Conservation (phyloP, 768 basidiomycete species). For the Russula olivacea region DNA sequence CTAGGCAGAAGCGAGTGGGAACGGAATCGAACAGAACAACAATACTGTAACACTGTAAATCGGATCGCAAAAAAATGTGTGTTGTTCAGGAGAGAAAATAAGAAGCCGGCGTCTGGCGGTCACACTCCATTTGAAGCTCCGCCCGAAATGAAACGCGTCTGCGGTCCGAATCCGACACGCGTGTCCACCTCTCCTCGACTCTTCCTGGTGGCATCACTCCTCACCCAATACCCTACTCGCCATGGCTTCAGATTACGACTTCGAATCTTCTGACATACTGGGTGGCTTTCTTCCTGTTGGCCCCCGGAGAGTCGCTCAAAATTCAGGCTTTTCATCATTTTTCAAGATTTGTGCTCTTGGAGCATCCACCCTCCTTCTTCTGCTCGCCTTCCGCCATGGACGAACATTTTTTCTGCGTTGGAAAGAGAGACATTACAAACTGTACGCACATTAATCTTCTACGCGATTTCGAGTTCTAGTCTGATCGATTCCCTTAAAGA, state of each 20-base stretch:
- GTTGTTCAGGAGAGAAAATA: neutral
- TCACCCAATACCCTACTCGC: conserved; percentile 27
- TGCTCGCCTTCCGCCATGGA: conserved; percentile 31
- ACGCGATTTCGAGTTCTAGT: conserved; percentile 8
- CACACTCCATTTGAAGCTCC: conserved; percentile 9
- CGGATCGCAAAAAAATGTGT: neutral
- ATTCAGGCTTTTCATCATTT: conserved; percentile 18
- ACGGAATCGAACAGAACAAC: conserved; percentile 19
- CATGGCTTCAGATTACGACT: conserved; percentile 52
- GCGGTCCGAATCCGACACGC: neutral
- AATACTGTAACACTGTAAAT: conserved; percentile 8
- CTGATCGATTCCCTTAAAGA: conserved; percentile 34
- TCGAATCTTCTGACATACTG: conserved; percentile 57
- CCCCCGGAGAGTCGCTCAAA: conserved; percentile 20
- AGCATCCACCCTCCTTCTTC: conserved; percentile 13
- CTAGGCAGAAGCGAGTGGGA: conserved; percentile 71
- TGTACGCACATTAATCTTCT: conserved; percentile 41
- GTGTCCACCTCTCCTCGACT: conserved; percentile 3
- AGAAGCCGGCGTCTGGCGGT: neutral
- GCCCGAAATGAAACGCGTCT: conserved; percentile 10
- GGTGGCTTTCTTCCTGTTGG: conserved; percentile 42
- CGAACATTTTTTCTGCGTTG: conserved; percentile 45
- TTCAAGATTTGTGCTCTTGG: conserved; percentile 22
- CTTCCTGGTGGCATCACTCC: conserved; percentile 6
- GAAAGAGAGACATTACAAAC: conserved; percentile 57